Evolutionary conservation across 495 filamentous ascomycete genomes (phyloP).

Genomic region (Penicillium alfredii): DNA sequence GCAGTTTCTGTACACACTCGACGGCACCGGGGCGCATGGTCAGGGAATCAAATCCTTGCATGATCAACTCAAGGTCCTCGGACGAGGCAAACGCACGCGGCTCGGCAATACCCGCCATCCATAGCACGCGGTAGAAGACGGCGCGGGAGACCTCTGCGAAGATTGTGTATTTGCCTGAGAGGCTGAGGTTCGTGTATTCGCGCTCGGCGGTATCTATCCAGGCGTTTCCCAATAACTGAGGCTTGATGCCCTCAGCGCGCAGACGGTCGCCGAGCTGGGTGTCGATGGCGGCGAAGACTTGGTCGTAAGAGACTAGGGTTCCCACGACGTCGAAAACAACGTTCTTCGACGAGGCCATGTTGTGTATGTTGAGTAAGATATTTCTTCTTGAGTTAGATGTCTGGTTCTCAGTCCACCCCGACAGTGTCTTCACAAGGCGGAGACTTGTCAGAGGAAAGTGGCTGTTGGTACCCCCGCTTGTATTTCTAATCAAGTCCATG

Average conservation of each 20-base stretch:
- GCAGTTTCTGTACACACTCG: slow-evolving; percentile 32
- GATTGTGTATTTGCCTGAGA: slow-evolving; percentile 25
- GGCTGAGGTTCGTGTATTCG: slow-evolving; percentile 37
- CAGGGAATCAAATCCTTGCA: slow-evolving; percentile 22
- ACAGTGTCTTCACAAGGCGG: too few species aligned
- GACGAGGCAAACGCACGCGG: slow-evolving; percentile 27
- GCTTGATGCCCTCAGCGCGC: slow-evolving; percentile 29
- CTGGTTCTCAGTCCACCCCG: too few species aligned
- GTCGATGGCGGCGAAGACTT: slow-evolving; percentile 28
- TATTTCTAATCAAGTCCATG: background rate
- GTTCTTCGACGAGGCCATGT: slow-evolving; percentile 23
- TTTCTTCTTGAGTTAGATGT: too few species aligned
- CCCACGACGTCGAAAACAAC: slow-evolving; percentile 42
- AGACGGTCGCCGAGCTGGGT: slow-evolving; percentile 27
- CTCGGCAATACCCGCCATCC: slow-evolving; percentile 23
- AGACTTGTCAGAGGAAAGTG: too few species aligned
- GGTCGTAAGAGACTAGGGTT: slow-evolving; percentile 30
- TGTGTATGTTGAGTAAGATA: too few species aligned
- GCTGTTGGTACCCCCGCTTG: background rate
- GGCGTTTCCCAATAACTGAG: slow-evolving; percentile 28
- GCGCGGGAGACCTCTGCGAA: slow-evolving; percentile 28
- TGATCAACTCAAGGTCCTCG: slow-evolving; percentile 25
- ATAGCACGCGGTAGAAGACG: slow-evolving; percentile 35
- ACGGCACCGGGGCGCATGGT: slow-evolving; percentile 23
- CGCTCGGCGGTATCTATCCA: slow-evolving; percentile 40